Evolutionary conservation across 73 alveolate species (phyloP), one percentile per base, ranked within the genome.

Genomic region (Stentor coeruleus): DNA sequence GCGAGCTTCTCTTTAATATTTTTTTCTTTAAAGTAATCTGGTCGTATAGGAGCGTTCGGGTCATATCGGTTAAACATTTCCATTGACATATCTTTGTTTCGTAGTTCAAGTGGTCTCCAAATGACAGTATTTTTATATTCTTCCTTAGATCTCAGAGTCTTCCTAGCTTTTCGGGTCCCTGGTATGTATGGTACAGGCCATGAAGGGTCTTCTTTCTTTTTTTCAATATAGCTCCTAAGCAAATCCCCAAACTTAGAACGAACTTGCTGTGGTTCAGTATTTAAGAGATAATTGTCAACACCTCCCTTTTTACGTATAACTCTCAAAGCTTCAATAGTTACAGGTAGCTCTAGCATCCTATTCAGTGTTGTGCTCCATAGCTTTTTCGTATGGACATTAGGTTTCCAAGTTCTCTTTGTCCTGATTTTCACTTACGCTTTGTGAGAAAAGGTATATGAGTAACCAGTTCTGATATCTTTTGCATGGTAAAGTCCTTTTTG

Each of bases 171-270:
- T 2, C 79, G 11, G 41, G 84, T 2, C 59, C 89, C 85, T 37
- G 89, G 86, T 39, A 89, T 89, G 42, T 89, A 86, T 14, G 92
- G 92, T 11, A 89, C 87, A 35, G 3, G 35, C 55, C 74, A 89
- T 4, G 80, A 59, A 14, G 91, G 92, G 55, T 89, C 88, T 49
- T 85, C 73, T 39, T 40, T 31, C 85, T 89, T 89, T 79, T 89
- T 81, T 35, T 38, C 15, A 58, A 89, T 81, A 2, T 73, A 38
- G 20, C 38, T 55, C 59, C 82, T 59, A 3, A 89, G 38, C 38
- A 36, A 74, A 36, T 85, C 59, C 20, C 95, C 95, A 55, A 89
- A 74, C 73, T 86, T 89, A 0, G 92, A 86, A 60, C 89, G 77
- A 40, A 89, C 75, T 28, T 86, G 36, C 76, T 75, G 33, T 35